Base-by-base conservation (phyloP, 2,329 filamentous ascomycete genomes). In the Penicillium olsonii region DNA sequence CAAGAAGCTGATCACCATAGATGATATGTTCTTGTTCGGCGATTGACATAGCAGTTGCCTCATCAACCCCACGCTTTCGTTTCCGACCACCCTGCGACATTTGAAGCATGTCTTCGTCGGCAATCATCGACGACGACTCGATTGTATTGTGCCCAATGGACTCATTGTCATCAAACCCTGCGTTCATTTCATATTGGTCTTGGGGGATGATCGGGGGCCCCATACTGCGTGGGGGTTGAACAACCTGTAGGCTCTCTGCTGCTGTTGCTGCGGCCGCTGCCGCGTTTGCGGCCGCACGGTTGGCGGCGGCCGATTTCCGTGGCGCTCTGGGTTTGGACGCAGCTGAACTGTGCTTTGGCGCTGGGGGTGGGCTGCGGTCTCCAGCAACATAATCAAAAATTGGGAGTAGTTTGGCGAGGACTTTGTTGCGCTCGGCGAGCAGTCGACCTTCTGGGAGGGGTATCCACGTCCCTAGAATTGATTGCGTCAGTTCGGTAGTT, bases 301-400 rank as follows among this genome's bases (percentile, higher is more conserved):
- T n/a, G 81, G 82, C 45, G 83, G 81, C 12, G 82, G 81, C 80
- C 61, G 59, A 60, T 48, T 83, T 82, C 60, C 88, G 87, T 11
- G 87, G 83, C 4, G 84, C 84, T 65, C 92, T 92, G 34, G 92
- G 89, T 66, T 51, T 94, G 67, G 87, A 91, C 7, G 80, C 76
- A 14, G 80, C 78, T 29, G 82, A 81, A 9, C 89, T 84, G 75
- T 97, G 94, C 68, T 95, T 91, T 1, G 94, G 94, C 4, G 94
- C 94, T 4, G 92, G 92, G 38, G 94, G 94, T 19, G 94, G 94
- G 66, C 89, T 96, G 64, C 88, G 81, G 66, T 90, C 85, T 52
- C 92, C 92, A 0, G 91, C 84, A 0, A 87, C 82, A 66, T 85
- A 99, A 69, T 96, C 90, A 72, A 99, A 95, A 57, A 99, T 96